Conservation (phyloP, 176 grass and related monocot species). For the Eleusine coracana region DNA sequence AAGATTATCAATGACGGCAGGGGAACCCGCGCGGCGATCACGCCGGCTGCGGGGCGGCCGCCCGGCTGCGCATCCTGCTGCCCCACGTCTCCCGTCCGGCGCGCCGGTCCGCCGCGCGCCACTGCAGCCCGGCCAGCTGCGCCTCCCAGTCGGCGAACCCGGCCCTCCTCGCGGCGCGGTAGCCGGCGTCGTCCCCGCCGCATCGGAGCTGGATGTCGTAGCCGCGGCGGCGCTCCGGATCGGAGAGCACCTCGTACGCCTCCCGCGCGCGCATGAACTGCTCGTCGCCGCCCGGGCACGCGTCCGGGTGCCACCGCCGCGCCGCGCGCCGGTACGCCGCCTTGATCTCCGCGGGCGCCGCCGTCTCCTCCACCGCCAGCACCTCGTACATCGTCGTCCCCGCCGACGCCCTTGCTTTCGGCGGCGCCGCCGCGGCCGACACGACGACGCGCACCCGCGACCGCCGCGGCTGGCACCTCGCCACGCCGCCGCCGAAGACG, state of each 20-base stretch:
- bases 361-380: slow-evolving; percentile 58
- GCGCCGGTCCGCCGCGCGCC: slow-evolving; percentile 30
- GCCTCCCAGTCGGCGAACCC: slow-evolving; percentile 58
- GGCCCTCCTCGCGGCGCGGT: not conserved
- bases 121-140: slow-evolving; percentile 59
- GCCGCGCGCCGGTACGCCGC: slow-evolving; percentile 68
- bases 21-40: not conserved
- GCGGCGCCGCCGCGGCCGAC: not conserved
- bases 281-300: slow-evolving; percentile 55
- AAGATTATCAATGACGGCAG: not conserved
- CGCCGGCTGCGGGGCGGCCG: slow-evolving; percentile 9
- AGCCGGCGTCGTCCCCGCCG: slow-evolving; percentile 24
- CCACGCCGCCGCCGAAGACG: not conserved
- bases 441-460: slow-evolving; percentile 1
- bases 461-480: slow-evolving; percentile 32
- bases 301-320: slow-evolving; percentile 82
- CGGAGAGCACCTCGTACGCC: slow-evolving; percentile 88
- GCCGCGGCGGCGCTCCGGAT: slow-evolving; percentile 57
- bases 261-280: slow-evolving; percentile 72
- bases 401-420: not conserved
- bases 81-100: slow-evolving; percentile 59
- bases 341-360: slow-evolving; percentile 71
- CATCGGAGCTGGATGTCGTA: slow-evolving; percentile 71
- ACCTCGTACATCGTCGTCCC: slow-evolving; percentile 73
- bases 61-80: slow-evolving; percentile 46